Percentiles rank a stretch among this genome's conserved stretches.
Evolutionary conservation across 352 stramenopile genomes (phyloP).

Genomic region (Phytophthora melonis): DNA sequence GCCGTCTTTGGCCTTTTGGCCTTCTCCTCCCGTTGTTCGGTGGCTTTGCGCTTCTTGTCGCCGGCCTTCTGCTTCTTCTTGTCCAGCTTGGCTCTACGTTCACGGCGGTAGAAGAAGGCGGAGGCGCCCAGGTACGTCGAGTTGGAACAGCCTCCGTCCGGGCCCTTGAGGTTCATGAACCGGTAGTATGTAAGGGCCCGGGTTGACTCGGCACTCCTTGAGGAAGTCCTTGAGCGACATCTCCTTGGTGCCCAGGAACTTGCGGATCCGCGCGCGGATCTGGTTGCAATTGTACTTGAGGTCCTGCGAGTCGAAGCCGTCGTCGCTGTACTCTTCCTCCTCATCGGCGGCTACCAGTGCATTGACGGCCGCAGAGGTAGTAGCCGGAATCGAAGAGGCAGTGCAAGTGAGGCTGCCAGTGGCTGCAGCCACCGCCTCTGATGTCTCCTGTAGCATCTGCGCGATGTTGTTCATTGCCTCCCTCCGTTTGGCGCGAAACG

Average conservation of each 20-base stretch:
- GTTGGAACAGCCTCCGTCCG: slow-evolving; percentile 40
- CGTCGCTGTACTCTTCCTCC: not conserved
- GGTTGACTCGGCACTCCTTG: slow-evolving; percentile 40
- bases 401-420: not conserved
- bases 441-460: not conserved
- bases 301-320: not conserved
- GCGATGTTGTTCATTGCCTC: not conserved
- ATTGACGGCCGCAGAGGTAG: not conserved
- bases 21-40: slow-evolving; percentile 14
- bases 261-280: slow-evolving; percentile 1
- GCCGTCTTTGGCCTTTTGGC: slow-evolving; percentile 37
- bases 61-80: slow-evolving; percentile 9
- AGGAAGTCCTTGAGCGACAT: slow-evolving; percentile 60
- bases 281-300: not conserved
- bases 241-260: slow-evolving; percentile 43
- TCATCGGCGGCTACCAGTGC: not conserved
- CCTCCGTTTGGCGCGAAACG: not conserved
- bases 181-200: slow-evolving; percentile 44
- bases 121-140: slow-evolving; percentile 37
- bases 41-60: slow-evolving; percentile 32
- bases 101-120: slow-evolving; percentile 49
- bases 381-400: not conserved
- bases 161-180: slow-evolving; percentile 56
- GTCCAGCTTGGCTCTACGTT: slow-evolving; percentile 22
- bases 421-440: not conserved